These are phyloP conservation scores for Venturia nashicola DNA, from an alignment of 2,329 filamentous ascomycete species.

Conservation along the genomic window DNA sequence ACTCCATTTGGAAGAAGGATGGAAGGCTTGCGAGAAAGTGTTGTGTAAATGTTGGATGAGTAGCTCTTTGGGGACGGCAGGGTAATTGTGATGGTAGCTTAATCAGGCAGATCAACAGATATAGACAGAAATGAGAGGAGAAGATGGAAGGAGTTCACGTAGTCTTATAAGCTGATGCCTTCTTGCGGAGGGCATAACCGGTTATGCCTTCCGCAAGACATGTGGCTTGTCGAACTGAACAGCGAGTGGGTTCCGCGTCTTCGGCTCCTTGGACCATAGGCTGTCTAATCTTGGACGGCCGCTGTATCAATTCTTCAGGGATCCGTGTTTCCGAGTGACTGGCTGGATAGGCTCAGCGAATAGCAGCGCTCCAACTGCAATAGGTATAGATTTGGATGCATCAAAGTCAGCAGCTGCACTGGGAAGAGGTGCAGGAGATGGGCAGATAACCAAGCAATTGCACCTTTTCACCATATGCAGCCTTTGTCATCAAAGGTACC, in stretches of 20 bases:
- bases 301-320: neutral
- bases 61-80: neutral
- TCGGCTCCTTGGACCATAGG: neutral
- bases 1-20: neutral
- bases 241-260: neutral
- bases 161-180: neutral
- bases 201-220: no score
- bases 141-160: neutral
- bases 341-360: neutral
- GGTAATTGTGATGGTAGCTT: neutral
- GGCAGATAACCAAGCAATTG: neutral
- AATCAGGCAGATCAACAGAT: neutral
- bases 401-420: slow-evolving; percentile 2
- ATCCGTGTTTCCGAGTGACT: neutral
- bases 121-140: neutral
- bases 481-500: slow-evolving; percentile 3
- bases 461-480: neutral
- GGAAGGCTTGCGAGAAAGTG: neutral
- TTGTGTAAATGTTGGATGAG: neutral
- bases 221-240: neutral
- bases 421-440: neutral
- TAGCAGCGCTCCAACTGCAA: neutral
- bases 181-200: neutral
- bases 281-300: neutral
- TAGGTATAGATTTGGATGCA: slow-evolving; percentile 2